These are phyloP conservation scores for Coemansia sp. DNA, from an alignment of 192 early-diverging fungal genomes.

Conservation along the genomic window DNA sequence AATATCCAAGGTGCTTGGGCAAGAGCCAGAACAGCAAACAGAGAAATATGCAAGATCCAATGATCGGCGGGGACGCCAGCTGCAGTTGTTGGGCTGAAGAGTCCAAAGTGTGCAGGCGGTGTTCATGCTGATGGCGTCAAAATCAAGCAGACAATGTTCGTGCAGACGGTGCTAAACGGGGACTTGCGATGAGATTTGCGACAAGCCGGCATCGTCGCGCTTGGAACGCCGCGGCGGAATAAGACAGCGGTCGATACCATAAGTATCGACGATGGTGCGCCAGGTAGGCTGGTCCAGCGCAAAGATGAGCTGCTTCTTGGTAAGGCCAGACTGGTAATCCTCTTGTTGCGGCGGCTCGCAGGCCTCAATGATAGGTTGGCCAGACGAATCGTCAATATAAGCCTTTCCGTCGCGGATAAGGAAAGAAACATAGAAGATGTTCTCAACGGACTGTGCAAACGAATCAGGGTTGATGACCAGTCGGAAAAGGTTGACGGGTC, in stretches of 20 bases:
- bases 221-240: slow-evolving; percentile 56
- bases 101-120: neutral
- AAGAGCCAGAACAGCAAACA: neutral
- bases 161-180: slow-evolving; percentile 1
- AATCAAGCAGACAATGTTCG: too few species aligned
- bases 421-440: slow-evolving; percentile 97
- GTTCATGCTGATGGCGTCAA: neutral
- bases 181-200: slow-evolving; percentile 36
- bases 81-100: neutral
- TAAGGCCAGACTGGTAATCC: slow-evolving; percentile 62
- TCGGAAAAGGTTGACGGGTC: slow-evolving; percentile 73
- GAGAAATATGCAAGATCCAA: slow-evolving; percentile 3
- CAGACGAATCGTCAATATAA: slow-evolving; percentile 68
- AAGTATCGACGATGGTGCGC: slow-evolving; percentile 67
- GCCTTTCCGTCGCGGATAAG: slow-evolving; percentile 83
- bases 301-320: slow-evolving; percentile 79
- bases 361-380: slow-evolving; percentile 65
- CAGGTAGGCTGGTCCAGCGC: slow-evolving; percentile 67
- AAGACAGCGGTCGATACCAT: slow-evolving; percentile 58
- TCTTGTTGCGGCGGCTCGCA: slow-evolving; percentile 69
- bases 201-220: slow-evolving; percentile 22
- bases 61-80: neutral
- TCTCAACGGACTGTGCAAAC: slow-evolving; percentile 92
- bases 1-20: neutral
- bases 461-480: slow-evolving; percentile 88